Evolutionary conservation across 176 grass and related monocot genomes (phyloP).

Genomic region (Guadua angustifolia): DNA sequence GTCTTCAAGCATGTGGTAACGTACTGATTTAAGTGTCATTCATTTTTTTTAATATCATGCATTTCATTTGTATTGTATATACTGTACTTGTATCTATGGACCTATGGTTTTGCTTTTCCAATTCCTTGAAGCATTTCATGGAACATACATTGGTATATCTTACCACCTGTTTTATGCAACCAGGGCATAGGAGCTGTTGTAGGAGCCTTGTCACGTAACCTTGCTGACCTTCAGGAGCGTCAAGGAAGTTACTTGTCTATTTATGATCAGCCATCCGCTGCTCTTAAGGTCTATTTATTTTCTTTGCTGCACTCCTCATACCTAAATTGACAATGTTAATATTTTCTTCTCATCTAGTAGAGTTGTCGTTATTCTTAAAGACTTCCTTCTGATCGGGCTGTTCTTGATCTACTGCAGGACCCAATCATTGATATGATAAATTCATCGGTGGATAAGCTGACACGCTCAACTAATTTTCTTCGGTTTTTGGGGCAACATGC

Average conservation of each 20-base stretch:
- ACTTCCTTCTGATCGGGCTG: conserved; percentile 33
- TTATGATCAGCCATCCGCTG: conserved; percentile 82
- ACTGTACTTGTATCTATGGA: background rate
- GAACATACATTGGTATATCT: conserved; percentile 21
- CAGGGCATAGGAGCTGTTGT: conserved; percentile 89
- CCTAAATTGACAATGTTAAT: background rate
- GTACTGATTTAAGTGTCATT: conserved; percentile 32
- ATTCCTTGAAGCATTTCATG: background rate
- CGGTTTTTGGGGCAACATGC: conserved; percentile 91
- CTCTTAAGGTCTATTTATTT: conserved; percentile 63
- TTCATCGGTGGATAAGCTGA: conserved; percentile 67
- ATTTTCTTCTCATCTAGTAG: conserved; percentile 22
- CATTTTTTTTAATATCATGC: background rate
- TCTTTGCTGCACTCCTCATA: conserved; percentile 5
- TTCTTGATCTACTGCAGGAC: conserved; percentile 61
- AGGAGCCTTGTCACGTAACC: conserved; percentile 79
- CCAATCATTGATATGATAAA: conserved; percentile 87
- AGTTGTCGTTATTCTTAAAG: background rate
- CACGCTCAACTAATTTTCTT: conserved; percentile 83
- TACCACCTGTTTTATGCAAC: conserved; percentile 48
- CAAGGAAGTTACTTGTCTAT: conserved; percentile 90
- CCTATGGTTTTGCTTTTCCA: background rate
- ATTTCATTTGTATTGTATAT: conserved; percentile 24
- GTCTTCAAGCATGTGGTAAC: conserved; percentile 99
- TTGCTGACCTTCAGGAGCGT: conserved; percentile 80